A percentile compares a stretch with the other conserved stretches of the same genome.
Conservation (phyloP, 257 asterid species). For the Cruciata laevipes region DNA sequence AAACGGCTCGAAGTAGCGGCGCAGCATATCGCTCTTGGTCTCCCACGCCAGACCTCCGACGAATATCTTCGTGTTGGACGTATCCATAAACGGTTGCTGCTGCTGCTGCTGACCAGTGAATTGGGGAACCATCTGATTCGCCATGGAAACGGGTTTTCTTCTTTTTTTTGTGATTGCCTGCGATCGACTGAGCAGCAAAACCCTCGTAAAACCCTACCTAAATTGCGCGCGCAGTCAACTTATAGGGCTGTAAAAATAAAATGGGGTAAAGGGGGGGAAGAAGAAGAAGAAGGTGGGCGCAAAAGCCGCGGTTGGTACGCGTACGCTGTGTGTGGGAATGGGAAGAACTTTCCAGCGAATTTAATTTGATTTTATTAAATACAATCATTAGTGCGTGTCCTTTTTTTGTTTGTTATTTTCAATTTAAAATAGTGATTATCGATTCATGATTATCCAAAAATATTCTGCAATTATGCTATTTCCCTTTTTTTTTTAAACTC, state of each 20-base stretch:
- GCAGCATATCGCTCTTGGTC: conserved; percentile 27
- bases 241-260: conserved; percentile 1
- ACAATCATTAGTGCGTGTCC: neutral
- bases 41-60: conserved; percentile 43
- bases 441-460: neutral
- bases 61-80: conserved; percentile 27
- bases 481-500: no score
- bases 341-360: conserved; percentile 12
- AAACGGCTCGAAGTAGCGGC: conserved; percentile 29
- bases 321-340: neutral
- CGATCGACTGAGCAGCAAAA: conserved; percentile 4
- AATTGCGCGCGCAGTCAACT: neutral
- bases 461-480: neutral
- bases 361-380: neutral
- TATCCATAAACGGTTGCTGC: conserved; percentile 17
- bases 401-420: neutral
- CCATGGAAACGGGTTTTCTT: conserved; percentile 10
- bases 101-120: conserved; percentile 15
- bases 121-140: conserved; percentile 20
- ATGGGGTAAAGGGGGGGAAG: conserved; percentile 10
- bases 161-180: neutral
- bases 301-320: conserved; percentile 12
- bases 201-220: conserved; percentile 7
- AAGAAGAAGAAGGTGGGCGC: neutral
- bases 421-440: neutral